phyloP scores from a whole-genome alignment of 495 filamentous ascomycete genomes.

The Penicillium cataractarum region DNA sequence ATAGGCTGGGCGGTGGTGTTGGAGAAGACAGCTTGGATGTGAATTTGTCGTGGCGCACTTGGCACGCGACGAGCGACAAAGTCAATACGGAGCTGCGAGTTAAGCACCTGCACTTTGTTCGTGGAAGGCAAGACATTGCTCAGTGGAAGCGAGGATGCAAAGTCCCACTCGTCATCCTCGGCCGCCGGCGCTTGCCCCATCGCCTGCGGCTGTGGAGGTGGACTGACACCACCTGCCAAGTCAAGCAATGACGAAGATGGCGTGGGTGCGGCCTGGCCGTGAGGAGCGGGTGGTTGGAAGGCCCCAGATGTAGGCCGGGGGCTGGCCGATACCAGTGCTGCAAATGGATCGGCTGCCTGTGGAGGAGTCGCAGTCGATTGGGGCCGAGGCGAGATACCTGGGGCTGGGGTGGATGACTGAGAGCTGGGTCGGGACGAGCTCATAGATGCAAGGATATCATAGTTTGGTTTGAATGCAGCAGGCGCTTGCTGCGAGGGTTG shows the following conservation, averaged over 20 bases:
- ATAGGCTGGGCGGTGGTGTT: slow-evolving; percentile 74
- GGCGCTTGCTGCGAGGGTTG: slow-evolving; percentile 40
- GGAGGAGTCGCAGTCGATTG: slow-evolving; percentile 45
- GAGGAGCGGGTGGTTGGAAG: slow-evolving; percentile 31
- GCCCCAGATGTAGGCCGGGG: slow-evolving; percentile 45
- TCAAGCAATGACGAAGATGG: slow-evolving; percentile 49
- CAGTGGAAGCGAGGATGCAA: slow-evolving; percentile 82
- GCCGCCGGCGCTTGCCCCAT: slow-evolving; percentile 32
- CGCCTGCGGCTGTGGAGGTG: slow-evolving; percentile 21
- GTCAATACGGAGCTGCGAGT: slow-evolving; percentile 56
- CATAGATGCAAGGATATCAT: slow-evolving; percentile 63
- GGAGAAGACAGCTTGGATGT: slow-evolving; percentile 69
- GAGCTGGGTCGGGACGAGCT: slow-evolving; percentile 49
- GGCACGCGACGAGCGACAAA: slow-evolving; percentile 52
- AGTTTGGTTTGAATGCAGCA: slow-evolving; percentile 52
- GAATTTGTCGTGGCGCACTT: slow-evolving; percentile 48
- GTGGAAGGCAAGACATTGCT: slow-evolving; percentile 52
- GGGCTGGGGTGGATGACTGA: slow-evolving; percentile 53
- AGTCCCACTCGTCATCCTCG: slow-evolving; percentile 86
- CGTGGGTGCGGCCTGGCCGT: slow-evolving; percentile 26
- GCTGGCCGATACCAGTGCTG: slow-evolving; percentile 64
- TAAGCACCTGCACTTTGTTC: slow-evolving; percentile 64
- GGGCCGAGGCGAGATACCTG: slow-evolving; percentile 34
- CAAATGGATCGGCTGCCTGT: slow-evolving; percentile 64
- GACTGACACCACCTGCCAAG: slow-evolving; percentile 31